A percentile compares a stretch with the other conserved stretches of the same genome.
phyloP scores from a whole-genome alignment of 768 basidiomycete genomes.

The Cyclocybe aegerita region DNA sequence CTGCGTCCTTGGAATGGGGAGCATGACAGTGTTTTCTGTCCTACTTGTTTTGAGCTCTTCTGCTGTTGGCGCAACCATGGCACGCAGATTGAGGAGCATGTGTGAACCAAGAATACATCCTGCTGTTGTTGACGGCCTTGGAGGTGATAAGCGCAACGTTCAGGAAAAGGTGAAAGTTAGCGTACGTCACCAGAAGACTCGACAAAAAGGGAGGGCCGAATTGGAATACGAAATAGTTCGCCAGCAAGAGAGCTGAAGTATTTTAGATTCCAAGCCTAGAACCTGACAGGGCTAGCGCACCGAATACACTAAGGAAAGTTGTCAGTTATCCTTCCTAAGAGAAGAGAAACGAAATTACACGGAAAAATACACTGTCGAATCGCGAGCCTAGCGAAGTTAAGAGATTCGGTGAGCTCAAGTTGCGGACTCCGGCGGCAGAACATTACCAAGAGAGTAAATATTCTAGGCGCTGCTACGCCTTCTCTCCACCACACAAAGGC shows the following conservation, averaged over 20 bases:
- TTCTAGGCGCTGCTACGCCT: conserved; percentile 19
- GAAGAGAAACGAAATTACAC: conserved; percentile 14
- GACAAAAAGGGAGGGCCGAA: conserved; percentile 26
- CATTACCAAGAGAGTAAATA: conserved; percentile 22
- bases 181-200: conserved; percentile 27
- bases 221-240: conserved; percentile 24
- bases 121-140: conserved; percentile 24
- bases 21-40: too few relatives aligned
- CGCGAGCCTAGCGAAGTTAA: conserved; percentile 15
- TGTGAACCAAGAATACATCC: conserved; percentile 28
- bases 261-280: not conserved
- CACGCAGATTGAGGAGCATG: conserved; percentile 24
- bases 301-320: conserved; percentile 8
- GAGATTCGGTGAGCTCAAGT: not conserved
- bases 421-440: not conserved
- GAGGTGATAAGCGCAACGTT: not conserved
- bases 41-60: not conserved
- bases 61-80: conserved; percentile 2
- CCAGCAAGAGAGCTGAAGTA: conserved; percentile 19
- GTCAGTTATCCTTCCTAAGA: not conserved
- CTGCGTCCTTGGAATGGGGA: too few relatives aligned
- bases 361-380: conserved; percentile 25
- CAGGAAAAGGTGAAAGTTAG: not conserved
- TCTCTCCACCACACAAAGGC: conserved; percentile 25
- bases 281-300: conserved; percentile 1